Percentiles rank a stretch among this genome's conserved stretches.
Conservation (phyloP, 139 green algal genomes). For the Chlorella sp. region DNA sequence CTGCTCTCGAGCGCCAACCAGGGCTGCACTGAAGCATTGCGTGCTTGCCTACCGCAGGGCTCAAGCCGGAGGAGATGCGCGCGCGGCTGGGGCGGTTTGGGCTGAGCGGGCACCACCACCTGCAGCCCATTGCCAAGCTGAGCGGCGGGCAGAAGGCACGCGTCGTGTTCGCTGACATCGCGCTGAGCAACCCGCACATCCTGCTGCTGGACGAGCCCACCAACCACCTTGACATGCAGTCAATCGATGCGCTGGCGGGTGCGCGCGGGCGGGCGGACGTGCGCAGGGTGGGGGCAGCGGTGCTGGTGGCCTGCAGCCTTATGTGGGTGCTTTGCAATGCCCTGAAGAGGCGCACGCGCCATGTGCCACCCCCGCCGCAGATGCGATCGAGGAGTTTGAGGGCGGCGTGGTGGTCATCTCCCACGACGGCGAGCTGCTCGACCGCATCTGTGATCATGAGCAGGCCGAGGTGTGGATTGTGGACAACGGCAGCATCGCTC, state of each 20-base stretch:
- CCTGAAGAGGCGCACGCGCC: too few species aligned
- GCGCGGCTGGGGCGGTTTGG: constrained; percentile 89
- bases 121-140: constrained; percentile 97
- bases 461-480: constrained; percentile 94
- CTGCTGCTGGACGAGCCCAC: constrained; percentile 93
- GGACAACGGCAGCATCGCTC: constrained; percentile 95
- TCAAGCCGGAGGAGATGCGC: constrained; percentile 92
- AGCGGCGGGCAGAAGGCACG: constrained; percentile 95
- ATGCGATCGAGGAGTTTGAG: constrained; percentile 92
- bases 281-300: too few species aligned
- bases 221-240: constrained; percentile 99
- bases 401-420: constrained; percentile 97
- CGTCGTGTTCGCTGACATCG: constrained; percentile 97
- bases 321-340: too few species aligned
- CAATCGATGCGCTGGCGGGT: constrained; percentile 93
- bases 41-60: constrained; percentile 27
- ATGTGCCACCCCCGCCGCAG: too few species aligned
- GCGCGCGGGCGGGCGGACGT: too few species aligned
- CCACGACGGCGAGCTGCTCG: constrained; percentile 96
- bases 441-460: constrained; percentile 90
- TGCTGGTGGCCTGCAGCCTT: too few species aligned
- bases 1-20: too few species aligned
- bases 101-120: constrained; percentile 93
- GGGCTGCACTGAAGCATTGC: too few species aligned
- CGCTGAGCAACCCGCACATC: constrained; percentile 90